A percentile compares a stretch with the other conserved stretches of the same genome.
Evolutionary conservation across 2,329 filamentous ascomycete genomes (phyloP).

Genomic region (Fusarium burgessii): DNA sequence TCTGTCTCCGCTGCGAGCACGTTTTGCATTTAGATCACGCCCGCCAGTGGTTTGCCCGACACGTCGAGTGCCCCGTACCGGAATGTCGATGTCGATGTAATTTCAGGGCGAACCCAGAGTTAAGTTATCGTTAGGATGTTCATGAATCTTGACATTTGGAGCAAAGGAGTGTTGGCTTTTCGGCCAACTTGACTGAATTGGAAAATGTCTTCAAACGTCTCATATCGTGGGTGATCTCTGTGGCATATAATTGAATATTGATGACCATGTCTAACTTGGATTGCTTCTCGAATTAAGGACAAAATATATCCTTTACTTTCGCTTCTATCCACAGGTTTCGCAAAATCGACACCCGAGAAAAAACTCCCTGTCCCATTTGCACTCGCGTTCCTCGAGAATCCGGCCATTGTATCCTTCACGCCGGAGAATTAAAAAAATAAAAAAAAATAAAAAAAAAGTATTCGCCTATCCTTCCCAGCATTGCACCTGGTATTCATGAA

Average conservation of each 20-base stretch:
- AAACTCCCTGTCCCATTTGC: slow-evolving; percentile 28
- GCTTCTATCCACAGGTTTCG: slow-evolving; percentile 26
- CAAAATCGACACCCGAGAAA: slow-evolving; percentile 20
- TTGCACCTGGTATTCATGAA: slow-evolving; percentile 18
- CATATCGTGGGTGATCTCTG: not conserved
- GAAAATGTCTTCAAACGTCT: not conserved
- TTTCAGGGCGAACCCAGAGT: slow-evolving; percentile 69
- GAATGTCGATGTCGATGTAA: slow-evolving; percentile 76
- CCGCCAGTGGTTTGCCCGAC: slow-evolving; percentile 73
- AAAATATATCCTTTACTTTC: slow-evolving; percentile 15
- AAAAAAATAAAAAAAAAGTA: not conserved
- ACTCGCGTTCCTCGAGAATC: slow-evolving; percentile 3
- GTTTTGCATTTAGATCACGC: slow-evolving; percentile 76
- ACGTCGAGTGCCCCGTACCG: slow-evolving; percentile 75
- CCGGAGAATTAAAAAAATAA: too few relatives aligned
- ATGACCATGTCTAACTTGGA: slow-evolving; percentile 24
- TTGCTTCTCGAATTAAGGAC: slow-evolving; percentile 18
- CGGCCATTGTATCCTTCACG: slow-evolving; percentile 22
- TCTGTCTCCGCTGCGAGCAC: slow-evolving; percentile 76
- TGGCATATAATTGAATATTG: slow-evolving; percentile 18
- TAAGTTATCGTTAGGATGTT: slow-evolving; percentile 60
- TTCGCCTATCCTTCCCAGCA: slow-evolving; percentile 7
- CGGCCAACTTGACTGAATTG: not conserved
- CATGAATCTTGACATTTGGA: not conserved
- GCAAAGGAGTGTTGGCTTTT: not conserved